phyloP scores from a whole-genome alignment of 306 rosid genomes.

The Vigna angularis region DNA sequence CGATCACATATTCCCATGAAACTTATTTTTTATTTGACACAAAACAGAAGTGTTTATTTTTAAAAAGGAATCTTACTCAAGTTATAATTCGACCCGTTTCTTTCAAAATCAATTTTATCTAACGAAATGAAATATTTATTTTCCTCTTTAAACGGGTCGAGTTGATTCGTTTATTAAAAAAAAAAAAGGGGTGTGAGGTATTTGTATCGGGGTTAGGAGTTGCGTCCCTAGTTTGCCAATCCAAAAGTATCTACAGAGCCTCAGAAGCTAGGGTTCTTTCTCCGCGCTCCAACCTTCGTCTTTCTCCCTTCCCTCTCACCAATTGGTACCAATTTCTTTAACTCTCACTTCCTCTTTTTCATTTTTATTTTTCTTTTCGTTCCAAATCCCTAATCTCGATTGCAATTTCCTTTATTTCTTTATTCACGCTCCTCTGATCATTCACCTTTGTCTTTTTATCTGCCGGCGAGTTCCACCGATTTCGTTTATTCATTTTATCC shows the following conservation, averaged over 20 bases:
- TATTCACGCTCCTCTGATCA: neutral
- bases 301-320: neutral
- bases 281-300: neutral
- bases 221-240: neutral
- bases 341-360: neutral
- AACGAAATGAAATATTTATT: neutral
- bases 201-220: neutral
- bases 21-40: too few species aligned
- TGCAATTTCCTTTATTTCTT: neutral
- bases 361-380: neutral
- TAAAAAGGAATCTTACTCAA: too few species aligned
- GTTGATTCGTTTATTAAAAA: too few species aligned
- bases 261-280: conserved; percentile 31
- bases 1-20: too few species aligned
- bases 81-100: too few species aligned
- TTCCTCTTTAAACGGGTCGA: too few species aligned
- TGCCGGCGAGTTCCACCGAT: neutral
- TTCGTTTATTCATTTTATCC: conserved; percentile 14
- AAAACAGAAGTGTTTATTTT: too few species aligned
- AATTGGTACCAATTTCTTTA: neutral
- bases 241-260: neutral
- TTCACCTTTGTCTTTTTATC: neutral
- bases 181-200: neutral
- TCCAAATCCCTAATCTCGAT: conserved; percentile 10
- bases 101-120: neutral